Evolutionary conservation across 164 flowering plant species (phyloP).

Genomic region (Berberis thunbergii): DNA sequence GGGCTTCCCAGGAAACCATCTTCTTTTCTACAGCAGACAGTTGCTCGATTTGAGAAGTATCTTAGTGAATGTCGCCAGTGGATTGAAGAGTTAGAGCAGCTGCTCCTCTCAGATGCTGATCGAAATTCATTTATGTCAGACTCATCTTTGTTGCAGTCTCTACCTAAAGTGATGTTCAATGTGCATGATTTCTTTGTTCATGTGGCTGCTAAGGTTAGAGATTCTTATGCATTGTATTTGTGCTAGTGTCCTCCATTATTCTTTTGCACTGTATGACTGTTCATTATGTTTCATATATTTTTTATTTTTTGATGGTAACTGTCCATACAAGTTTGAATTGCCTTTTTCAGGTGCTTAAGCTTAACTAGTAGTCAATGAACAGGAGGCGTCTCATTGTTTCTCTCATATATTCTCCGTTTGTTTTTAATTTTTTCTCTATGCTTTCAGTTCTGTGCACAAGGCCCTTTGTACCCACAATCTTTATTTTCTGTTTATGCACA

Average conservation of each 20-base stretch:
- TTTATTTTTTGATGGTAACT: not conserved
- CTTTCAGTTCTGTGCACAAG: no score
- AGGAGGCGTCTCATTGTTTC: no score
- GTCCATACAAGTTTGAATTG: no score
- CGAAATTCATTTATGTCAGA: constrained; percentile 15
- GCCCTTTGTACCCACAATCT: no score
- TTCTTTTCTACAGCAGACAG: constrained; percentile 71
- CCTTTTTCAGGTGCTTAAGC: no score
- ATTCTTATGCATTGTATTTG: not conserved
- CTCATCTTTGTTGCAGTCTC: constrained; percentile 57
- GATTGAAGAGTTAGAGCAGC: constrained; percentile 93
- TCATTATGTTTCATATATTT: not conserved
- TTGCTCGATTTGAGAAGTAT: constrained; percentile 77
- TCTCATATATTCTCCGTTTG: no score
- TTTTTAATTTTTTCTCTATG: no score
- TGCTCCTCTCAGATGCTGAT: constrained; percentile 52
- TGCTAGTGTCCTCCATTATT: not conserved
- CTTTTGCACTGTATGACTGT: not conserved
- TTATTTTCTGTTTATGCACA: no score
- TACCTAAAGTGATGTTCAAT: constrained; percentile 87
- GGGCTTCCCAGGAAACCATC: constrained; percentile 91
- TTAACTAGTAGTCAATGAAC: no score
- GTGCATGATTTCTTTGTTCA: constrained; percentile 95
- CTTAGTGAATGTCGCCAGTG: constrained; percentile 78
- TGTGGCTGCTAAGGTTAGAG: constrained; percentile 88